A percentile compares a stretch with the other conserved stretches of the same genome.
Evolutionary conservation across 2,329 filamentous ascomycete genomes (phyloP).

Genomic region (Coniochaeta pulveracea): DNA sequence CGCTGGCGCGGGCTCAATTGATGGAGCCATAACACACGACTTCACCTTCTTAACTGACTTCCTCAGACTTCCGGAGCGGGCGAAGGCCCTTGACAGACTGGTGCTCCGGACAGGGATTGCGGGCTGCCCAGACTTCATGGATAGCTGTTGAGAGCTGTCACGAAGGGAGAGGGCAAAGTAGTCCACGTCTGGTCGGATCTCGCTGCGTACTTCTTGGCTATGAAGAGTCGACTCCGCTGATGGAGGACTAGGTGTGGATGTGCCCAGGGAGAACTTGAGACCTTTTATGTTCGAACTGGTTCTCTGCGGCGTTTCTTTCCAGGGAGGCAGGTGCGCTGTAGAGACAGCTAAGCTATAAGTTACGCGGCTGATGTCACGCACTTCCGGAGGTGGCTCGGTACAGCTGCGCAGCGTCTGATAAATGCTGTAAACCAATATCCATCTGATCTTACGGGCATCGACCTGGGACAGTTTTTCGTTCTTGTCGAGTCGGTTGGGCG

Average conservation of each 20-base stretch:
- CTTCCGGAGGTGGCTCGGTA: constrained; percentile 48
- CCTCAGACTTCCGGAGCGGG: constrained; percentile 12
- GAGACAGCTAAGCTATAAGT: constrained; percentile 44
- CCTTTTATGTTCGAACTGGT: background rate
- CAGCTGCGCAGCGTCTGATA: constrained; percentile 62
- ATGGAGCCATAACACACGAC: background rate
- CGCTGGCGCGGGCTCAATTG: constrained; percentile 7
- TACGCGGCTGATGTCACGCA: constrained; percentile 42
- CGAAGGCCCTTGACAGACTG: constrained; percentile 19
- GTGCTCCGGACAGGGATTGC: constrained; percentile 13
- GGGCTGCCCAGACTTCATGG: constrained; percentile 5
- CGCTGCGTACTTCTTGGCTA: constrained; percentile 11
- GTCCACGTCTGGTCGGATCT: constrained; percentile 45
- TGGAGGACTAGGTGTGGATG: background rate
- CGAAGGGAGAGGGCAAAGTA: constrained; percentile 35
- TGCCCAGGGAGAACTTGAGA: background rate
- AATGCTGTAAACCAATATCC: constrained; percentile 64
- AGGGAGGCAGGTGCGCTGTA: constrained; percentile 30
- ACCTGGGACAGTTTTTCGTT: constrained; percentile 43
- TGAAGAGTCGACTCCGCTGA: background rate
- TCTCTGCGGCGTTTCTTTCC: constrained; percentile 21
- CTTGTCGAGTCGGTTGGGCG: constrained; percentile 41
- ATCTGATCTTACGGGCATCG: constrained; percentile 67
- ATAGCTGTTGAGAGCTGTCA: constrained; percentile 7
- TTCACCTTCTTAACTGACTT: constrained; percentile 5